Conservation (phyloP, 148 eudicot genomes). For the Cornus kousa region DNA sequence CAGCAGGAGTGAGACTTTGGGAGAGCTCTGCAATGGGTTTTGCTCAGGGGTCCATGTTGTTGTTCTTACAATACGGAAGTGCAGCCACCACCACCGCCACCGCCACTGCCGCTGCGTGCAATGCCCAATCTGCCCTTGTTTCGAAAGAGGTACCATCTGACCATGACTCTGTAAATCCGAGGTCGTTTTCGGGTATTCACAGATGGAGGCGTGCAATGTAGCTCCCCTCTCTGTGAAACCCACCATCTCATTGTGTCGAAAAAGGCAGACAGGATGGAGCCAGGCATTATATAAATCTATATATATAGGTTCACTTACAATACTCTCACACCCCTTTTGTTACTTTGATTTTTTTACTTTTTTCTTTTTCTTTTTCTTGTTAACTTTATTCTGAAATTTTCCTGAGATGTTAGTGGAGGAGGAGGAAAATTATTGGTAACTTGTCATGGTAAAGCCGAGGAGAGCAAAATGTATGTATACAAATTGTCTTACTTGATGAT, state of each 20-base stretch:
- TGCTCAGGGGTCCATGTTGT: background rate
- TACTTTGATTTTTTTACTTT: constrained; percentile 1
- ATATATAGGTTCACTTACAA: constrained; percentile 1
- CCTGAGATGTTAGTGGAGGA: constrained; percentile 1
- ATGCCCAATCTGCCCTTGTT: constrained; percentile 30
- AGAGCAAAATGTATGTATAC: constrained; percentile 4
- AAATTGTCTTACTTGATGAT: background rate
- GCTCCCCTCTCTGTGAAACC: constrained; percentile 10
- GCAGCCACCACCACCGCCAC: background rate
- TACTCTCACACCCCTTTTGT: background rate
- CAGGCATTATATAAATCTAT: constrained; percentile 41
- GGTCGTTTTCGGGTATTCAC: constrained; percentile 31
- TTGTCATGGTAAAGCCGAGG: constrained; percentile 5
- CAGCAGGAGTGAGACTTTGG: background rate
- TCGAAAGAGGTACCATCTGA: constrained; percentile 13
- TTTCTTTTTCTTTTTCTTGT: background rate
- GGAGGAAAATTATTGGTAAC: background rate
- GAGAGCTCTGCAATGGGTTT: background rate
- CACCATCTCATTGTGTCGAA: constrained; percentile 28
- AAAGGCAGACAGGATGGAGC: constrained; percentile 73
- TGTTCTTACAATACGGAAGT: background rate
- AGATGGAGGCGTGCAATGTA: constrained; percentile 24
- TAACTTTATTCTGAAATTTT: background rate
- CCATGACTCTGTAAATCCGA: constrained; percentile 13
- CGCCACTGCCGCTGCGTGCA: background rate